Conservation (phyloP, 768 basidiomycete species). For the Leucocoprinus sp. region DNA sequence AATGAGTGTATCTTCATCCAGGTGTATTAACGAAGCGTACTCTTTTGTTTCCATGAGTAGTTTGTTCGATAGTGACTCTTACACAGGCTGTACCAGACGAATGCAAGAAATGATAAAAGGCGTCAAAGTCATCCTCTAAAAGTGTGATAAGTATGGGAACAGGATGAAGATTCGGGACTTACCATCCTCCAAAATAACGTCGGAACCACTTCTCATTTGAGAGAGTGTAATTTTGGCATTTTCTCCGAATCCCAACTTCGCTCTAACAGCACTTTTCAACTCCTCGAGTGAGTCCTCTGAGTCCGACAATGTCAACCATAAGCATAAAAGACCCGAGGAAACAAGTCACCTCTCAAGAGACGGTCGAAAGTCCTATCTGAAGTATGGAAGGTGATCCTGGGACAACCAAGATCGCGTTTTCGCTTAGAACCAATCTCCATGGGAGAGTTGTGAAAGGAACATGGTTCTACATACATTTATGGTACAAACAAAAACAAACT, state of each 20-base stretch:
- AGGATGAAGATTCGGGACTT: constrained; percentile 14
- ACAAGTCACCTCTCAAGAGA: constrained; percentile 39
- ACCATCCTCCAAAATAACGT: constrained; percentile 77
- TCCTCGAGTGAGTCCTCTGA: constrained; percentile 56
- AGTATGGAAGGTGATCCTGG: constrained; percentile 39
- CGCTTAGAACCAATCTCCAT: constrained; percentile 36
- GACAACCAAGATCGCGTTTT: constrained; percentile 31
- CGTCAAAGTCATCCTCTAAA: constrained; percentile 74
- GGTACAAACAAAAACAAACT: constrained; percentile 29
- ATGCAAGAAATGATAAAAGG: constrained; percentile 45
- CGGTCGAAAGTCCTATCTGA: constrained; percentile 40
- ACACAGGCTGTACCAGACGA: constrained; percentile 26
- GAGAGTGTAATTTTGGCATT: constrained; percentile 29
- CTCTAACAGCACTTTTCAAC: constrained; percentile 47
- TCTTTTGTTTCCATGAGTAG: neutral
- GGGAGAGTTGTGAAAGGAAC: constrained; percentile 6
- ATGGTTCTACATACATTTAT: constrained; percentile 7
- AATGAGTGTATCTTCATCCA: neutral
- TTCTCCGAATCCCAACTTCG: constrained; percentile 46
- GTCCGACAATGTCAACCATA: constrained; percentile 1
- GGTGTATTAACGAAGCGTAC: neutral
- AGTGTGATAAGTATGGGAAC: constrained; percentile 4
- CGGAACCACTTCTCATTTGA: constrained; percentile 46
- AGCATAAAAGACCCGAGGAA: neutral
- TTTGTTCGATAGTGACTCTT: constrained; percentile 27